phyloP scores from a whole-genome alignment of 768 basidiomycete genomes.

The Suillus subalutaceus region DNA sequence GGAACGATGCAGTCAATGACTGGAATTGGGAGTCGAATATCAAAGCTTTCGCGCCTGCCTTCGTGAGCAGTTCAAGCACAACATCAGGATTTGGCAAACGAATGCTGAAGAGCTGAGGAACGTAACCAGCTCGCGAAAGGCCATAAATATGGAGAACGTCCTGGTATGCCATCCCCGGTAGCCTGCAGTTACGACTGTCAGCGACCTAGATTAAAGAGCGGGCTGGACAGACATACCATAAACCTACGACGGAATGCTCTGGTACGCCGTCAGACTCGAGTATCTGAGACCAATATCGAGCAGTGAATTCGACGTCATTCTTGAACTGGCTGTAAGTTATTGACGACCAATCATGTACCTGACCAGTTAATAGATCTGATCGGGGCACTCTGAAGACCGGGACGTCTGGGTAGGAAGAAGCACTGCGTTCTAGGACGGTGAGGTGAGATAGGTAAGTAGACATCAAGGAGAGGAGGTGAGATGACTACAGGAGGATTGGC shows the following conservation, averaged over 20 bases:
- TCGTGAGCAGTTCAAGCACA: constrained; percentile 68
- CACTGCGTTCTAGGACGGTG: constrained; percentile 60
- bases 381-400: constrained; percentile 66
- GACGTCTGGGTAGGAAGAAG: constrained; percentile 48
- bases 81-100: constrained; percentile 75
- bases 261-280: constrained; percentile 50
- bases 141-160: constrained; percentile 78
- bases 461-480: constrained; percentile 25
- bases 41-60: constrained; percentile 63
- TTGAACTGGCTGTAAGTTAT: constrained; percentile 69
- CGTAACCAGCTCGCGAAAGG: constrained; percentile 73
- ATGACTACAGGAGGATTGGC: constrained; percentile 10
- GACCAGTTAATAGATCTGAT: constrained; percentile 43
- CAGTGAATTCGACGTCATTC: constrained; percentile 64
- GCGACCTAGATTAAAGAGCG: constrained; percentile 9
- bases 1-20: constrained; percentile 44
- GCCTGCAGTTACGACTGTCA: constrained; percentile 46
- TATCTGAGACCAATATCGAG: constrained; percentile 62
- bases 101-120: constrained; percentile 78
- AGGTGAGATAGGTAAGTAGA: constrained; percentile 51
- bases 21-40: constrained; percentile 64
- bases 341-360: constrained; percentile 55
- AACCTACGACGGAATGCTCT: constrained; percentile 63
- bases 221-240: constrained; percentile 57
- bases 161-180: constrained; percentile 70